Evolutionary conservation across 768 basidiomycete species (phyloP).

Genomic region (Hemileccinum rubropunctum): DNA sequence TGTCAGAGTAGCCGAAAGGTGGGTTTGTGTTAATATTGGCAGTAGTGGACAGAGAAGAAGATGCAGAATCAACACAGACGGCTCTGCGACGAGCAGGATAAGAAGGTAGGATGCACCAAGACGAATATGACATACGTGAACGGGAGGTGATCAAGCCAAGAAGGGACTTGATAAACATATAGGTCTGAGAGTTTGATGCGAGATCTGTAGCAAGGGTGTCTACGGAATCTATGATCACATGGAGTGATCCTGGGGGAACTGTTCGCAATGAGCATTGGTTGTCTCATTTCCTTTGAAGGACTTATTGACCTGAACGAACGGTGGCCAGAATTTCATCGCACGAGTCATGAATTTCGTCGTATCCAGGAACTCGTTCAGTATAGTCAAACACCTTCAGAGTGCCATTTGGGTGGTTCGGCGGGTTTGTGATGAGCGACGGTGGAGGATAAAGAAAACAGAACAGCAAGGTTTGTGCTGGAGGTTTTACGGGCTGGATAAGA

Average conservation of each 20-base stretch:
- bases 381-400: slow-evolving; percentile 47
- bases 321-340: slow-evolving; percentile 39
- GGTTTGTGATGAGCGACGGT: slow-evolving; percentile 38
- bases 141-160: slow-evolving; percentile 44
- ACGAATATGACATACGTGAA: slow-evolving; percentile 40
- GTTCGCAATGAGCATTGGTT: slow-evolving; percentile 9
- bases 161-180: slow-evolving; percentile 49
- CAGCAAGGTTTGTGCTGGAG: slow-evolving; percentile 36
- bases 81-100: slow-evolving; percentile 32
- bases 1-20: slow-evolving; percentile 62
- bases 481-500: slow-evolving; percentile 34
- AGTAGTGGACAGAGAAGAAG: slow-evolving; percentile 48
- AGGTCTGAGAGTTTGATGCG: slow-evolving; percentile 51
- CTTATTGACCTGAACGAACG: slow-evolving; percentile 37
- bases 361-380: slow-evolving; percentile 51
- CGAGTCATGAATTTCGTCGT: slow-evolving; percentile 38
- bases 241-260: slow-evolving; percentile 49
- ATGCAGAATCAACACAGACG: slow-evolving; percentile 63
- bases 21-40: slow-evolving; percentile 54
- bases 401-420: slow-evolving; percentile 17
- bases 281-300: background rate
- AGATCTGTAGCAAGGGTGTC: slow-evolving; percentile 63
- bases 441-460: slow-evolving; percentile 61
- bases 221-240: slow-evolving; percentile 69
- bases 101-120: background rate